phyloP scores from a whole-genome alignment of 1,139 yeast genomes.

The Hyphopichia khmerensis region DNA sequence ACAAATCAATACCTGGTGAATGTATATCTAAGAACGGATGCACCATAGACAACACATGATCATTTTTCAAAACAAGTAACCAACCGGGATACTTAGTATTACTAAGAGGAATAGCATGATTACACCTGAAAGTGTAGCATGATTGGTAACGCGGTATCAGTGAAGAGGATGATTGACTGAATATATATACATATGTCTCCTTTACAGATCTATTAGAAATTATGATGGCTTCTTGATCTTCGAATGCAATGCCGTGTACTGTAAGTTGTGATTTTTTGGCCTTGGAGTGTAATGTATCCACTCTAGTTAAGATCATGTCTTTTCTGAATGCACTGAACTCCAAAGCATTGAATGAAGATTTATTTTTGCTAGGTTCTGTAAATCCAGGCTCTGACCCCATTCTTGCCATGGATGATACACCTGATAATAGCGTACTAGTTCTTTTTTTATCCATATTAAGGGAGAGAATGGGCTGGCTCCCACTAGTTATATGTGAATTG shows the following conservation, averaged over 20 bases:
- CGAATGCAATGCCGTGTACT: slow-evolving; percentile 43
- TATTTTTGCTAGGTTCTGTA: slow-evolving; percentile 25
- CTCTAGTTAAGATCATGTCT: slow-evolving; percentile 65
- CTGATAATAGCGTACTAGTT: slow-evolving; percentile 53
- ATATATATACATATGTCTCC: slow-evolving; percentile 51
- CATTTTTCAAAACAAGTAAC: slow-evolving; percentile 37
- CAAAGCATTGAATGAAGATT: slow-evolving; percentile 11
- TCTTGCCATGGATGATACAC: slow-evolving; percentile 58
- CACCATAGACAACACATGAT: slow-evolving; percentile 40
- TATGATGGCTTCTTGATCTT: slow-evolving; percentile 60
- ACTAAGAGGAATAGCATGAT: slow-evolving; percentile 41
- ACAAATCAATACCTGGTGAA: slow-evolving; percentile 41
- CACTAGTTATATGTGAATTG: slow-evolving; percentile 1
- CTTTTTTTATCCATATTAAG: slow-evolving; percentile 51
- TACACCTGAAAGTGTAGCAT: slow-evolving; percentile 33
- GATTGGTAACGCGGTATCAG: slow-evolving; percentile 35
- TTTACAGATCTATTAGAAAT: slow-evolving; percentile 31
- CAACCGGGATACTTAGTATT: slow-evolving; percentile 37
- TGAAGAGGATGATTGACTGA: slow-evolving; percentile 32
- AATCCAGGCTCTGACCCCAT: slow-evolving; percentile 50
- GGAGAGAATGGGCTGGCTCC: slow-evolving; percentile 20
- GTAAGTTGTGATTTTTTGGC: slow-evolving; percentile 33
- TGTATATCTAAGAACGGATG: slow-evolving; percentile 65
- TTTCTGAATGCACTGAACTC: slow-evolving; percentile 45
- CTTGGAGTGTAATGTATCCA: slow-evolving; percentile 45